Conservation (phyloP, 2,329 filamentous ascomycete genomes). For the Colletotrichum euphorbiae region DNA sequence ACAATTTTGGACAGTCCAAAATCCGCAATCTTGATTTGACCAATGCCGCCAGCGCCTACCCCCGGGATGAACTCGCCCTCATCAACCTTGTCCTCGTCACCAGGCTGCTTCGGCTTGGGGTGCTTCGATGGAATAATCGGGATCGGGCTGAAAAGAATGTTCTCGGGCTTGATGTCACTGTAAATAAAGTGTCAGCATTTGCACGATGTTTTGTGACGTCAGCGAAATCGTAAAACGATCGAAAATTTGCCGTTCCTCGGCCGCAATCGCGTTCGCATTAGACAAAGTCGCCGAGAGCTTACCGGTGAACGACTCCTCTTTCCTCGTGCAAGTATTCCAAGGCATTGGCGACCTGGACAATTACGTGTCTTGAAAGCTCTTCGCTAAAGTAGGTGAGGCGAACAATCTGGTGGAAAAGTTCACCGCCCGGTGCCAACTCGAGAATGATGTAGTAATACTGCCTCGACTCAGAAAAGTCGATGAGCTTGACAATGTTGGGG, state of each 20-base stretch:
- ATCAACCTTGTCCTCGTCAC: conserved; percentile 97
- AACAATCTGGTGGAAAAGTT: conserved; percentile 98
- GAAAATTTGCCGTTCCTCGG: background rate
- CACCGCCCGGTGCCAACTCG: conserved; percentile 93
- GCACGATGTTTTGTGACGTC: conserved; percentile 45
- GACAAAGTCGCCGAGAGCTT: conserved; percentile 50
- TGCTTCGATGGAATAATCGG: conserved; percentile 83
- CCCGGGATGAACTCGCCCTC: conserved; percentile 93
- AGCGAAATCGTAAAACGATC: conserved; percentile 23
- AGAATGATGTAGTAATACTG: conserved; percentile 99
- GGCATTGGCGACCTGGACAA: conserved; percentile 93
- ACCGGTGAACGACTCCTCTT: conserved; percentile 97
- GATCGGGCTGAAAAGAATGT: conserved; percentile 90
- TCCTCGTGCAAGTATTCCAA: conserved; percentile 95
- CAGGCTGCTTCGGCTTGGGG: conserved; percentile 83
- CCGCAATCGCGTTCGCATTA: background rate
- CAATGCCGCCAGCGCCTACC: conserved; percentile 88
- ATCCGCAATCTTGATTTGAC: conserved; percentile 95
- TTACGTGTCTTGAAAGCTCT: conserved; percentile 92
- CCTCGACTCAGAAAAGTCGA: conserved; percentile 92
- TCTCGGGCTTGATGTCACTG: conserved; percentile 98
- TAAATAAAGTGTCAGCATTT: conserved; percentile 10
- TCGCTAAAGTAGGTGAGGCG: conserved; percentile 99
- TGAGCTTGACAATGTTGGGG: conserved; percentile 92
- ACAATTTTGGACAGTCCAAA: conserved; percentile 98